Evolutionary conservation across 148 eudicot species (phyloP).

Genomic region (Heliamphora exappendiculata): DNA sequence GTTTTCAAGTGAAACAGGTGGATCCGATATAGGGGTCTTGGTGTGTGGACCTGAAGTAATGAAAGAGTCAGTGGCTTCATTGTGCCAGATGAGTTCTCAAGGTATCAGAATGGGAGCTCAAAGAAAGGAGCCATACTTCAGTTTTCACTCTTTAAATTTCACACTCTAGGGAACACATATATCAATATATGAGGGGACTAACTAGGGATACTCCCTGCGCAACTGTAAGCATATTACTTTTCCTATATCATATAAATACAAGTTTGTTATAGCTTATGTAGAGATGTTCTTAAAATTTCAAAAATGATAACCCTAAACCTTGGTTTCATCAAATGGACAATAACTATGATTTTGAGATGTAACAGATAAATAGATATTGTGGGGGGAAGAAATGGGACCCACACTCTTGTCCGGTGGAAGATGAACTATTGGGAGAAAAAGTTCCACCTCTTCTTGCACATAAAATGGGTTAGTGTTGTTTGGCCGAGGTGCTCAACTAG

Average conservation of each 20-base stretch:
- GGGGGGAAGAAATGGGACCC: no score
- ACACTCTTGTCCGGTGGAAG: no score
- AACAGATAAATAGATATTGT: no score
- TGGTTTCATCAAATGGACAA: no score
- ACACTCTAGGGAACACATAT: conserved; percentile 45
- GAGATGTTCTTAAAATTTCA: background rate
- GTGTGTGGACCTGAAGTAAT: conserved; percentile 80
- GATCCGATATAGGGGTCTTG: conserved; percentile 53
- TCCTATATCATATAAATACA: background rate
- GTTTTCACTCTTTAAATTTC: conserved; percentile 67
- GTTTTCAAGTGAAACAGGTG: conserved; percentile 28
- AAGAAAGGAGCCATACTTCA: conserved; percentile 30
- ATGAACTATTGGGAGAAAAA: no score
- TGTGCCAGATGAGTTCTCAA: conserved; percentile 39
- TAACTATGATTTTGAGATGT: no score
- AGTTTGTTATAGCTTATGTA: background rate
- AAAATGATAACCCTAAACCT: background rate
- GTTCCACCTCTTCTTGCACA: no score
- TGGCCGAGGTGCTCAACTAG: no score
- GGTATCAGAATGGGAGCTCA: conserved; percentile 17
- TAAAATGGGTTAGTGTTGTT: no score
- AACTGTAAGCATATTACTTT: background rate
- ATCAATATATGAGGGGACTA: background rate
- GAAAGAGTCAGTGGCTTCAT: conserved; percentile 66
- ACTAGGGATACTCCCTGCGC: background rate